phyloP scores from a whole-genome alignment of 2,329 filamentous ascomycete genomes.

The Microdochium bolleyi region DNA sequence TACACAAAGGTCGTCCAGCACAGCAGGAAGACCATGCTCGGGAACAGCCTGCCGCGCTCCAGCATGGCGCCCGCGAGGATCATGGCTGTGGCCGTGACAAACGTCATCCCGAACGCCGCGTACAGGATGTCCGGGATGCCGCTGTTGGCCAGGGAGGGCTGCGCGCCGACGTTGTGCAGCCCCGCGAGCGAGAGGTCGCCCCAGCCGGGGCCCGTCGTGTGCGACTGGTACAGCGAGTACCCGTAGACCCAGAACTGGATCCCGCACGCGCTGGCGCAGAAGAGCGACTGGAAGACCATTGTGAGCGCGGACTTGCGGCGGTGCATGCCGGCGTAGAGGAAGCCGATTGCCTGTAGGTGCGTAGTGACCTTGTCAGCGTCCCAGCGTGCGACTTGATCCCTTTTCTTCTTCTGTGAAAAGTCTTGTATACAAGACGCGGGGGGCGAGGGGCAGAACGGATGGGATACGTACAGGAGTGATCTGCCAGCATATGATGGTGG shows the following conservation, averaged over 20 bases:
- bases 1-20: constrained; percentile 60
- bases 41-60: constrained; percentile 24
- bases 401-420: background rate
- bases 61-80: constrained; percentile 29
- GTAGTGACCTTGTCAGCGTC: too few species aligned
- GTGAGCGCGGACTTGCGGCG: constrained; percentile 29
- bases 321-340: constrained; percentile 29
- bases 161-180: constrained; percentile 25
- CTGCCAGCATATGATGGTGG: constrained; percentile 27
- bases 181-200: constrained; percentile 26
- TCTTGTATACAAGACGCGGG: too few species aligned
- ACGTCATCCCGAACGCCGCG: constrained; percentile 26
- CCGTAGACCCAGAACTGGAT: constrained; percentile 41
- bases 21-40: constrained; percentile 55
- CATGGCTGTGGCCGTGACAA: constrained; percentile 29
- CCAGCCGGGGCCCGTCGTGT: constrained; percentile 23
- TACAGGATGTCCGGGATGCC: constrained; percentile 29
- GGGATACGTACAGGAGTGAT: constrained; percentile 19
- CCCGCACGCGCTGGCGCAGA: constrained; percentile 33
- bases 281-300: constrained; percentile 38
- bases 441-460: too few species aligned
- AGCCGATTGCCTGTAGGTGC: constrained; percentile 23
- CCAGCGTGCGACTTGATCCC: too few species aligned
- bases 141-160: constrained; percentile 25
- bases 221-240: constrained; percentile 31